Percentiles rank a stretch among this genome's conserved stretches.
phyloP scores from a whole-genome alignment of 352 stramenopile genomes.

The Phytopythium helicoides region DNA sequence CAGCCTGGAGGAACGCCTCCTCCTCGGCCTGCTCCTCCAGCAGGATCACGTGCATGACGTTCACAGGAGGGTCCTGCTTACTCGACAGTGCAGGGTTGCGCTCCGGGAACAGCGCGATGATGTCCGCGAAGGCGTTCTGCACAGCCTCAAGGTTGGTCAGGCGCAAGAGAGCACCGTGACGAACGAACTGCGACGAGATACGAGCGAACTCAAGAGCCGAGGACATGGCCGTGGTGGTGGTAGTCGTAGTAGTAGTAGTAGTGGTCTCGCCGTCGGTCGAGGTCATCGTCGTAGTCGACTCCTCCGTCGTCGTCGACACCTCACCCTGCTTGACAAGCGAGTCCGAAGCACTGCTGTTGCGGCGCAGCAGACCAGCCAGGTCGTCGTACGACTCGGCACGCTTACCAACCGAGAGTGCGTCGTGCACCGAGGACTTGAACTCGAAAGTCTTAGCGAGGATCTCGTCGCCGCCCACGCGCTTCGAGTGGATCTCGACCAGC shows the following conservation, averaged over 20 bases:
- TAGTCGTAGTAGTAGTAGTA: conserved; percentile 24
- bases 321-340: conserved; percentile 26
- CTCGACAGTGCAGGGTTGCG: conserved; percentile 69
- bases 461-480: conserved; percentile 30
- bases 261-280: conserved; percentile 37
- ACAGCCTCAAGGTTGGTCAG: conserved; percentile 82
- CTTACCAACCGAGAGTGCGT: conserved; percentile 71
- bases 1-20: conserved; percentile 44
- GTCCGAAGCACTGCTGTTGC: conserved; percentile 49
- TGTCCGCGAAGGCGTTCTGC: conserved; percentile 59
- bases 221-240: conserved; percentile 16
- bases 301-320: conserved; percentile 6
- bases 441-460: conserved; percentile 87
- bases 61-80: conserved; percentile 64
- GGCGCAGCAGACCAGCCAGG: conserved; percentile 62
- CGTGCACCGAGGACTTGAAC: conserved; percentile 82
- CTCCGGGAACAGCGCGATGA: conserved; percentile 70
- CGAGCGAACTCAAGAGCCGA: conserved; percentile 62
- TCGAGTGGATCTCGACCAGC: conserved; percentile 83
- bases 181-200: conserved; percentile 65
- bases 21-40: conserved; percentile 70
- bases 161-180: conserved; percentile 86
- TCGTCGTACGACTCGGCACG: conserved; percentile 84
- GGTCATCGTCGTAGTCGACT: conserved; percentile 4
- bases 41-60: conserved; percentile 84